Base-by-base conservation (phyloP, 306 rosid genomes). In the Citrullus amarus region DNA sequence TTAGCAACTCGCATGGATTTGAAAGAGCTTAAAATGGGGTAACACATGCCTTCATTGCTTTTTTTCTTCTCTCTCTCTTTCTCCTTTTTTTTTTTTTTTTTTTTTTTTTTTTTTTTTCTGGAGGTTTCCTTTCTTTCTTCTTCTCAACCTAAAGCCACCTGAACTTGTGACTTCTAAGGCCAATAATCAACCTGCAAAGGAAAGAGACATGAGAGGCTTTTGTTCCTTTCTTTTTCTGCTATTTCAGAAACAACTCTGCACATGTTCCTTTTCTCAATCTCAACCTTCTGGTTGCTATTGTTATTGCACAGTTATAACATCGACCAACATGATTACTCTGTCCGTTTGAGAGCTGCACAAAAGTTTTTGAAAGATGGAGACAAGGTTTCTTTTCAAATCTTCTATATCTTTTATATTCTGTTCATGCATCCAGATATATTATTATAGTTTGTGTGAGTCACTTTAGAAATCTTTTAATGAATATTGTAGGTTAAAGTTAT, bases 21-120 rank as follows among this genome's bases (percentile, higher is more conserved):
- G 93, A 96, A 96, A 87, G 99, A 93, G 91, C 93, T 96, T 78
- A 96, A 96, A 86, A 96, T 96, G 99, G 99, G 99, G 97, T 96
- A 90, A 83, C 54, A 61, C 82, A 78, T 81, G 32, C 76, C 51
- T 62, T 48, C 41, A 63, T 83, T 69, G 22, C 32, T 8, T 12
- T 15, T 20, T 3, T 5, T 59, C 15, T 72, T n/a, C 28, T 25
- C 28, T 25, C 28, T 25, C 28, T 25, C 78, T 78, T 14, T 46
- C 48, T 32, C 41, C 8, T 12, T 15, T 20, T 3, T 5, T 59
- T 16, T 72, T 13, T n/a, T 10, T 53, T 83, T 71, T 74, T 17
- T 51, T 18, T 46, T 25, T 25, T 25, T 25, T 25, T 25, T 25
- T 25, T 25, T 25, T 25, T 25, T 25, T 25, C 28, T 25, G 28